Percentiles rank a stretch among this genome's conserved stretches.
Evolutionary conservation across 2,329 filamentous ascomycete species (phyloP).

Genomic region (Pyricularia sp.): DNA sequence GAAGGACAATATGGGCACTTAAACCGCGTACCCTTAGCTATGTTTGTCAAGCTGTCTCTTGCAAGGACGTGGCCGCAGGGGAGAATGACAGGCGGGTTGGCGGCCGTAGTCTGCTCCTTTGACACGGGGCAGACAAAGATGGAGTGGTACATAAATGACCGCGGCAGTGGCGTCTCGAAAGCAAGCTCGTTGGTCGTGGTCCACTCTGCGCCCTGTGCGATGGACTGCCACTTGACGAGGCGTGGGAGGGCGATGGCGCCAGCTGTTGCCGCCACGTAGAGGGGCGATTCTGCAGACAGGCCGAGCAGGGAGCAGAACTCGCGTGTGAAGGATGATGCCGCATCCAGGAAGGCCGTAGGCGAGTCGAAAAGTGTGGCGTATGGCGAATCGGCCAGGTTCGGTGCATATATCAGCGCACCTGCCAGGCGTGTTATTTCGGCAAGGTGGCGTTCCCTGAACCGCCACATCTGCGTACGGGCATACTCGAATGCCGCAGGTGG

Average conservation of each 20-base stretch:
- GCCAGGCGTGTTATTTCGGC: constrained; percentile 74
- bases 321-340: constrained; percentile 77
- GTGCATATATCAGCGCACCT: constrained; percentile 68
- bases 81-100: constrained; percentile 94
- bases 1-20: constrained; percentile 95
- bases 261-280: constrained; percentile 87
- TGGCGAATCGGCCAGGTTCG: constrained; percentile 67
- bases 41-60: constrained; percentile 67
- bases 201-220: constrained; percentile 88
- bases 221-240: constrained; percentile 84
- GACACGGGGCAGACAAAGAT: constrained; percentile 98
- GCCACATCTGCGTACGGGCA: constrained; percentile 62
- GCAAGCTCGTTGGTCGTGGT: constrained; percentile 85
- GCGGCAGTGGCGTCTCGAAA: constrained; percentile 56
- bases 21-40: constrained; percentile 72
- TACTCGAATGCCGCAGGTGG: constrained; percentile 59
- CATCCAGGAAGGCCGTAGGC: constrained; percentile 57
- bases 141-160: constrained; percentile 69
- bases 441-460: constrained; percentile 66
- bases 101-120: constrained; percentile 90
- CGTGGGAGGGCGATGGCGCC: constrained; percentile 86
- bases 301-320: constrained; percentile 92
- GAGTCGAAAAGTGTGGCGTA: constrained; percentile 74
- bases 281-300: constrained; percentile 80
- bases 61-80: constrained; percentile 93